These are phyloP conservation scores for Aurantiochytrium sp. DNA, from an alignment of 108 stramenopile genomes.

Conservation along the genomic window DNA sequence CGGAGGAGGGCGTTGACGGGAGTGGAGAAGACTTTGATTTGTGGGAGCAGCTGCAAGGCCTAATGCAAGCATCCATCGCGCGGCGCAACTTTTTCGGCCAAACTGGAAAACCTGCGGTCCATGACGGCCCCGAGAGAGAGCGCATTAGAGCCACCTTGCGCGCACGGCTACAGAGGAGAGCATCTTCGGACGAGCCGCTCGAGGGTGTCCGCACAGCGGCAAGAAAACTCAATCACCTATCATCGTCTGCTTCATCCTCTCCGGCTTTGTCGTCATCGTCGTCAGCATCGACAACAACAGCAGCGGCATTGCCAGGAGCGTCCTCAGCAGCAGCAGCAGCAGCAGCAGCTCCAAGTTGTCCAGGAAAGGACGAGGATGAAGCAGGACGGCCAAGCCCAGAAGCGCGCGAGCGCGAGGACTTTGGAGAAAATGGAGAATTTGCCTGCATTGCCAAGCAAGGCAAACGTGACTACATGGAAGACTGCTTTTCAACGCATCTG, in stretches of 20 bases:
- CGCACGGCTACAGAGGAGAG: not conserved
- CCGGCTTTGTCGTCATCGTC: too few species aligned
- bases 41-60: not conserved
- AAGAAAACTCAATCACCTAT: too few species aligned
- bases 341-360: too few species aligned
- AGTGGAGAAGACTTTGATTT: not conserved
- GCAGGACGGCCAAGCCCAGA: not conserved
- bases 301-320: not conserved
- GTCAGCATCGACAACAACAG: not conserved
- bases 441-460: not conserved
- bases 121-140: not conserved
- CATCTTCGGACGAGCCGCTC: not conserved
- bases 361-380: too few species aligned
- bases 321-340: not conserved
- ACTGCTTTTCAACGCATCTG: not conserved
- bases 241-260: not conserved
- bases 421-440: not conserved
- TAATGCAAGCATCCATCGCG: not conserved
- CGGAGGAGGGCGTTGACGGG: not conserved
- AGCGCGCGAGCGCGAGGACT: not conserved
- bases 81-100: too few species aligned
- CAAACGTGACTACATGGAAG: conserved; percentile 7
- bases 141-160: not conserved
- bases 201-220: too few species aligned
- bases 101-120: too few species aligned